Base-by-base conservation (phyloP, 2,329 filamentous ascomycete genomes). In the Magnaporthiopsis rhizophila region DNA sequence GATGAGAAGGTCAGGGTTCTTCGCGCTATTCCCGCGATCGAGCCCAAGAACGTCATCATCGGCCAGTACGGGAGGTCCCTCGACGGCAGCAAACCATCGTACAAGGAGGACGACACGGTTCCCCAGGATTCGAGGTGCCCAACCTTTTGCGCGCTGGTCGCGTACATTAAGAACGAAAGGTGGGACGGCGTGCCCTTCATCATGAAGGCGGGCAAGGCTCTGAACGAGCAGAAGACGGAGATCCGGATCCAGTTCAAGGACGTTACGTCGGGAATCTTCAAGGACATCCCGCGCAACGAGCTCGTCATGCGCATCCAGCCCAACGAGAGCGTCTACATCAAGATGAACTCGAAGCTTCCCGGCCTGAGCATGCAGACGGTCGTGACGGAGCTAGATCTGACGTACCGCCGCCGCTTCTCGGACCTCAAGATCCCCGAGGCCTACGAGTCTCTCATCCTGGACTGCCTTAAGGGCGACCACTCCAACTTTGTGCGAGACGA, bases 281-380 rank as follows among this genome's bases (percentile, higher is more conserved):
- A 98, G 86, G 94, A 99, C 76, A 99, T 99, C 74, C 96, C 95
- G 66, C 90, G 96, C 71, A 99, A 99, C 82, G 95, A 99, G 81
- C 89, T 99, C 69, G 95, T 99, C 73, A 97, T 99, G 82, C 93
- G 95, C 70, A 96, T 99, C 69, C 95, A 99, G 83, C 95, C 95
- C 72, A 99, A 99, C 81, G 95, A 99, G 85, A 96, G 91, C 75
- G 93, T 99, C 70, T 99, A 99, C 82, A 96, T 98, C 79, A 99
- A 99, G 88, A 99, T 99, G 95, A 99, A 99, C 89, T 98, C 94
- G 36, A 99, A 99, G 85, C 84, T 99, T 66, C 96, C 95, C 26
- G 95, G 95, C 72, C 83, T 99, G 72, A 98, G 92, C 83, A 99
- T 98, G 93, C 95, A 99, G 84, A 99, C 95, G 15, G 95, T 98